phyloP scores from a whole-genome alignment of 164 flowering plant genomes.

The Cinnamomum micranthum region DNA sequence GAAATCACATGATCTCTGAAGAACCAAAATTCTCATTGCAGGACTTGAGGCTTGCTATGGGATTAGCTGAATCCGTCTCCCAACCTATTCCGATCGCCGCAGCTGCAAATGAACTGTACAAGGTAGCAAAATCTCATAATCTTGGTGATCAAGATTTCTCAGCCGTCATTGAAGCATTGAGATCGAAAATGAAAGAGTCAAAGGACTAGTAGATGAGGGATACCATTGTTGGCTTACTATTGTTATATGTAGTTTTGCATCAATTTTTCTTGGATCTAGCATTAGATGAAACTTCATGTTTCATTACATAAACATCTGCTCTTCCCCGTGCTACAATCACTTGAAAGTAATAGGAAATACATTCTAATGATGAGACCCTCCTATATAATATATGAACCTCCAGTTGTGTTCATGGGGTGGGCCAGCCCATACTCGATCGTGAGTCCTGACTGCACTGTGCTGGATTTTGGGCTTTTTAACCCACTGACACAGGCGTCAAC shows the following conservation, averaged over 20 bases:
- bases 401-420: too few relatives aligned
- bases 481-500: too few relatives aligned
- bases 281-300: background rate
- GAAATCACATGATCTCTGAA: constrained; percentile 4
- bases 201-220: constrained; percentile 2
- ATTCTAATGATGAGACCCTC: background rate
- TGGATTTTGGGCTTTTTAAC: too few relatives aligned
- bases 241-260: too few relatives aligned
- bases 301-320: background rate
- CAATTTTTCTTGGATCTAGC: background rate
- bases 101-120: constrained; percentile 85
- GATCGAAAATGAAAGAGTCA: constrained; percentile 28
- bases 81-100: constrained; percentile 92
- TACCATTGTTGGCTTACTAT: background rate
- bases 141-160: constrained; percentile 84
- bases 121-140: constrained; percentile 80
- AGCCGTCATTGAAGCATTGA: constrained; percentile 84
- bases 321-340: background rate
- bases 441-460: too few relatives aligned
- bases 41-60: constrained; percentile 80
- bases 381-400: background rate
- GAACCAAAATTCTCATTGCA: constrained; percentile 20
- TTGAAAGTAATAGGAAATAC: background rate
- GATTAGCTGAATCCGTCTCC: constrained; percentile 38
- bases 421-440: too few relatives aligned